Base-by-base conservation (phyloP, 768 basidiomycete species). In the Tulasnella sp. region DNA sequence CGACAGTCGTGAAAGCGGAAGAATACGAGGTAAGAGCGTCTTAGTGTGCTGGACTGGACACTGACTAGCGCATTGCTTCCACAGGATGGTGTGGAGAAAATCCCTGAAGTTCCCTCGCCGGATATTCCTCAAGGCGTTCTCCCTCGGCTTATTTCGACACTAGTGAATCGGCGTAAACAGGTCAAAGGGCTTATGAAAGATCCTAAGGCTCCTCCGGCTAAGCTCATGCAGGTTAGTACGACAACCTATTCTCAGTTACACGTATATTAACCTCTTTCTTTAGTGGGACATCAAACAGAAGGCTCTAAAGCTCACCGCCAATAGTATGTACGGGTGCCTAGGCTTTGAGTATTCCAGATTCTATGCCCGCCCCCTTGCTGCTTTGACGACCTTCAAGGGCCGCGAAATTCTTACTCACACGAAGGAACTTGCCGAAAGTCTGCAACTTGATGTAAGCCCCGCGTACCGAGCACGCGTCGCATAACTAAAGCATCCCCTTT, bases 281-380 rank as follows among this genome's bases (percentile, higher is more conserved):
- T 67, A 97, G 89, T 98, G 86, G 68, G 93, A 99, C 67, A 96
- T 98, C 74, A 93, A 92, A 69, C 96, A 99, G 66, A 85, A 89
- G 71, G 96, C 96, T 0, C 76, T 98, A 51, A 98, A 98, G 73
- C 82, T 98, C 32, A 99, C 96, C 3, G 96, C 96, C 51, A 98
- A 99, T 75, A 94, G 90, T 77, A 99, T 98, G 96, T 99, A 99
- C 71, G 96, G 96, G 17, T 99, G 96, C 76, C 84, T 99, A 21
- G 96, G 96, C 50, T 98, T 97, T 69, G 92, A 94, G 68, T 88
- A 92, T 66, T 97, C 96, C 9, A 77, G 96, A 51, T 98, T 98
- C 76, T 97, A 93, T 65, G 96, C 96, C 21, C 81, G 90, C 44
- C 92, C 94, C 0, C 81, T 99, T n/a, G 96, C 96, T 15, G 92